Base-by-base conservation (phyloP, 108 stramenopile species). In the Cyclotella baltica region DNA sequence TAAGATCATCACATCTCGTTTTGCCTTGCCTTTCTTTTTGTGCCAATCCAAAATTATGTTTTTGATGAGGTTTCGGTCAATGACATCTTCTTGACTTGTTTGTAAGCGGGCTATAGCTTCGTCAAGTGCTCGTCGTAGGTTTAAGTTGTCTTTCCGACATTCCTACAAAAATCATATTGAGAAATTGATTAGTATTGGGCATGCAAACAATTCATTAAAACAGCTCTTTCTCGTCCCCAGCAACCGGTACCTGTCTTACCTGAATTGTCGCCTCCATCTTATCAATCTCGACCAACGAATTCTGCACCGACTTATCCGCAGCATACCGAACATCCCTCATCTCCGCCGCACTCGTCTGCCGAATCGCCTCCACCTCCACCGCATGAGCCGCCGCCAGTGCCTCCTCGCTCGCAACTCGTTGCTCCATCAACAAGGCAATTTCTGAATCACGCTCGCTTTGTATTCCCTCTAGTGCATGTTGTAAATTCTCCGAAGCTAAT, bases 31-130 rank as follows among this genome's bases (percentile, higher is more conserved):
- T 61, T 89, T 83, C 82, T 86, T 87, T 4, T 71, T 68, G 47
- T 90, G 87, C 95, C 95, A 96, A 77, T 96, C 95, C 46, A 96
- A 80, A 29, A 96, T 89, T 28, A 96, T 88, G 68, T 94, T 96
- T 70, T 96, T 96, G 79, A 96, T 96, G 19, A 96, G 64, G 23
- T 81, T 75, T 59, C 95, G 87, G 82, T 96, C 95, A 36, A 96
- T 86, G 18, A 96, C 89, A 69, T 96, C 95, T 78, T 96, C 95
- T 83, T 96, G 93, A n/a, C 78, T 93, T 13, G 84, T 84, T 75
- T 93, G 92, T n/a, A 96, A 73, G 27, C 93, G 84, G 35, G 87
- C 73, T 38, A 96, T 96, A 43, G 95, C 95, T 75, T 96, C 93
- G 58, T 96, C 93, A 5, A 96, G 87, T 23, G 92, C 90, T 66